These are phyloP conservation scores for Sequoiadendron giganteum DNA, from an alignment of 75 land plant genomes.

Conservation along the genomic window DNA sequence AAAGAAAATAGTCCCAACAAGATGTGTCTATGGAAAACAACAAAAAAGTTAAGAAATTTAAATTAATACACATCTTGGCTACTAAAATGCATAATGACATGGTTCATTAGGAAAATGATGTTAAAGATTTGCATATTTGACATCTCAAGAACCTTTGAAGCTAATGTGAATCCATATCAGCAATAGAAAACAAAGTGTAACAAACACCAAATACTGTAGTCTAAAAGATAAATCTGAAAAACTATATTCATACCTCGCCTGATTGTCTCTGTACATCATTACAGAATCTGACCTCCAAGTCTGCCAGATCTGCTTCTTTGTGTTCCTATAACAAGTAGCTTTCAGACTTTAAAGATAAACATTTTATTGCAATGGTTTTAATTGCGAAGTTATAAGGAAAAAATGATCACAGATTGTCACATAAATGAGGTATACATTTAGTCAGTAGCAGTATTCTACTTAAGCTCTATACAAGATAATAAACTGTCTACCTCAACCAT, in stretches of 20 bases:
- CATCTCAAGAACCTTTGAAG: background rate
- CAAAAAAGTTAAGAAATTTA: background rate
- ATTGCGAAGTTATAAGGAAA: background rate
- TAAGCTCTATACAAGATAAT: too few relatives aligned
- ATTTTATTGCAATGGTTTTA: background rate
- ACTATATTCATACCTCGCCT: background rate
- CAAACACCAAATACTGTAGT: background rate
- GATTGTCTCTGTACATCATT: background rate
- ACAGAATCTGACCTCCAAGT: background rate
- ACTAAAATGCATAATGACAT: background rate
- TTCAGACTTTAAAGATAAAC: background rate
- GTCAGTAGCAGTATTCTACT: too few relatives aligned
- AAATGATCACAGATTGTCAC: background rate
- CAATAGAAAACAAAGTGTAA: background rate
- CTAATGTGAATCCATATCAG: background rate
- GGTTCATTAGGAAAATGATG: background rate
- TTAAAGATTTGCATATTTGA: background rate
- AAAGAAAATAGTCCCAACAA: background rate
- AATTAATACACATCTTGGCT: background rate
- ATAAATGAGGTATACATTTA: background rate
- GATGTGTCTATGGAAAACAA: background rate
- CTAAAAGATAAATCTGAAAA: background rate
- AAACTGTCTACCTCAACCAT: too few relatives aligned
- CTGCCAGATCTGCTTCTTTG: background rate
- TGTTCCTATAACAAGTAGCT: background rate